Percentiles rank a stretch among this genome's conserved stretches.
Conservation (phyloP, 2,329 filamentous ascomycete species). For the Emericellopsis atlantica region DNA sequence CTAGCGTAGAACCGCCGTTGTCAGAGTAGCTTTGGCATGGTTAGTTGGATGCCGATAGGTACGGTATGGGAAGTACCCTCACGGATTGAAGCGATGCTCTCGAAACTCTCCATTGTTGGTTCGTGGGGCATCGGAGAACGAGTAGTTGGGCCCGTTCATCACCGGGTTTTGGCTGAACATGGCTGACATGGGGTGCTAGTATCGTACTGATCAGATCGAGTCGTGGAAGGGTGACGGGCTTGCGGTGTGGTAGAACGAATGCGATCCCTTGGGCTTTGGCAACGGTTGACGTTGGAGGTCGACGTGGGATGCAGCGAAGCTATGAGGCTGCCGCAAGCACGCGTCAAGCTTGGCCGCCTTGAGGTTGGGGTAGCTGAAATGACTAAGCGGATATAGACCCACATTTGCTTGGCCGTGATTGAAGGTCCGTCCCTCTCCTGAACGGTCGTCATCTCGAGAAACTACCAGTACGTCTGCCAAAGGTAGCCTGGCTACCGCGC, state of each 20-base stretch:
- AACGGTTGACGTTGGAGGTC: slow-evolving; percentile 7
- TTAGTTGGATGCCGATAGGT: background rate
- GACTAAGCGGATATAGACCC: slow-evolving; percentile 20
- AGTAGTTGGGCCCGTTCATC: slow-evolving; percentile 59
- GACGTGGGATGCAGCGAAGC: slow-evolving; percentile 8
- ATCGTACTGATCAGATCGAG: background rate
- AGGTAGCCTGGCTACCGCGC: background rate
- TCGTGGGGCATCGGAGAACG: slow-evolving; percentile 49
- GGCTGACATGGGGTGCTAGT: slow-evolving; percentile 34
- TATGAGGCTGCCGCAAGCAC: slow-evolving; percentile 10
- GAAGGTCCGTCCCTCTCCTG: slow-evolving; percentile 10
- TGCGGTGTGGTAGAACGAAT: background rate
- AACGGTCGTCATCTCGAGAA: slow-evolving; percentile 9
- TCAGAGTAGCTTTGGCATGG: slow-evolving; percentile 65
- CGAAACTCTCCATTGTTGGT: slow-evolving; percentile 40
- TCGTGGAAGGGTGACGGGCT: background rate
- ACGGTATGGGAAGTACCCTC: slow-evolving; percentile 20
- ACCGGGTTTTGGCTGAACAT: slow-evolving; percentile 61
- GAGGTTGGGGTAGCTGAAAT: slow-evolving; percentile 23
- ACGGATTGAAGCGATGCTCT: slow-evolving; percentile 90
- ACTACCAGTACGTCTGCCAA: background rate
- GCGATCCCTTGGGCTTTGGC: background rate
- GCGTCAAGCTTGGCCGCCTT: slow-evolving; percentile 41
- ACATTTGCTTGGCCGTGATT: background rate
- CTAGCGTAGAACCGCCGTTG: slow-evolving; percentile 92